Conservation (phyloP, 1,284 basidiomycete genomes). For the Golubevia pallescens region DNA sequence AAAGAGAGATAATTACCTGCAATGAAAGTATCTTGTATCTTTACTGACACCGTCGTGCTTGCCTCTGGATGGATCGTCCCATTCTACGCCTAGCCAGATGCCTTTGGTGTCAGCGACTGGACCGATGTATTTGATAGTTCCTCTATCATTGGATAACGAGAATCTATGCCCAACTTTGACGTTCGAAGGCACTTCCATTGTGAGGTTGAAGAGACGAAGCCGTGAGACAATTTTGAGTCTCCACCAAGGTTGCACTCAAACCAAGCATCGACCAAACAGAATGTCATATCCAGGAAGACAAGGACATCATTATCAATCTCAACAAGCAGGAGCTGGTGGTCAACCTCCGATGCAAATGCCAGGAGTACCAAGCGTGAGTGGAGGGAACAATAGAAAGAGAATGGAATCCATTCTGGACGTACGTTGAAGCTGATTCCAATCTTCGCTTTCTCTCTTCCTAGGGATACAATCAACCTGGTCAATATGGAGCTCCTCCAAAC, state of each 20-base stretch:
- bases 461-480: no score
- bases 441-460: background rate
- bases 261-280: no score
- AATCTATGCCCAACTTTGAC: background rate
- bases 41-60: constrained; percentile 85
- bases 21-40: constrained; percentile 78
- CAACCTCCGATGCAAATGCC: no score
- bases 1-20: constrained; percentile 69
- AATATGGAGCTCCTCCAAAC: no score
- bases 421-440: background rate
- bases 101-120: constrained; percentile 73
- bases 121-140: constrained; percentile 77
- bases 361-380: background rate
- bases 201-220: background rate
- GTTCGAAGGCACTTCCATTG: background rate
- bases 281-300: constrained; percentile 52
- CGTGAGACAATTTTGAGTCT: background rate
- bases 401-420: background rate
- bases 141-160: constrained; percentile 24
- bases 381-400: constrained; percentile 4
- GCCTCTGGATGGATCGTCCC: constrained; percentile 83
- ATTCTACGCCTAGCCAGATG: constrained; percentile 90
- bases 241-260: no score
- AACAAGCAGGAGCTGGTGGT: constrained; percentile 20
- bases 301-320: constrained; percentile 41